Conservation (phyloP, 1,139 yeast genomes). For the Kurtzmaniella quercitrusa region DNA sequence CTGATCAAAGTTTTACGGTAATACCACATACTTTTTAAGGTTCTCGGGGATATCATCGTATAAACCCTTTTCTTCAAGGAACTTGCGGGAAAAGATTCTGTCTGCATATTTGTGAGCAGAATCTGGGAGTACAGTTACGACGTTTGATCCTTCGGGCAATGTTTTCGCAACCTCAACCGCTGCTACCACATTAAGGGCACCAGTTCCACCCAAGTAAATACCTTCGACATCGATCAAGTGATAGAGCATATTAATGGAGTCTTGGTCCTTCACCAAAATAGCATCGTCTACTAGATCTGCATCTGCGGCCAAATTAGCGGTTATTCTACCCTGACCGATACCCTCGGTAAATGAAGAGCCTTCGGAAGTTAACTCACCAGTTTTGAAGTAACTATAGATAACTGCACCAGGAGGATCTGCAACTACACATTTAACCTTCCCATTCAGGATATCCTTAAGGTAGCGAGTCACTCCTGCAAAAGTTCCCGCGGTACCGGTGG, state of each 20-base stretch:
- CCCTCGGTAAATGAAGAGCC: constrained; percentile 94
- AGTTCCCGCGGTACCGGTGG: constrained; percentile 91
- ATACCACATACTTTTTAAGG: constrained; percentile 57
- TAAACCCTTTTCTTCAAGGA: constrained; percentile 71
- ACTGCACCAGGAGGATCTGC: constrained; percentile 96
- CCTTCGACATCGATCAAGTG: constrained; percentile 86
- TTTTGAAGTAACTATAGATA: constrained; percentile 68
- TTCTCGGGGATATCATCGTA: constrained; percentile 65
- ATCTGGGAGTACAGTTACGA: constrained; percentile 83
- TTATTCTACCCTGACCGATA: constrained; percentile 91
- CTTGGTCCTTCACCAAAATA: constrained; percentile 67
- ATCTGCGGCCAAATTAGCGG: constrained; percentile 74
- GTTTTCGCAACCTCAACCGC: constrained; percentile 67
- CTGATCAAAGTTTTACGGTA: not conserved
- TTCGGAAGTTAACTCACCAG: constrained; percentile 55
- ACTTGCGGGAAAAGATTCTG: constrained; percentile 67
- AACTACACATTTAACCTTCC: constrained; percentile 55
- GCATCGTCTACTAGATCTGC: constrained; percentile 71
- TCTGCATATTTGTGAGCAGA: constrained; percentile 87
- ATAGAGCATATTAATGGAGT: constrained; percentile 76
- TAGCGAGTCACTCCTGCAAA: constrained; percentile 80
- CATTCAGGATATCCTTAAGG: constrained; percentile 60
- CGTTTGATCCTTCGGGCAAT: constrained; percentile 78
- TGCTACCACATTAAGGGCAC: constrained; percentile 79
- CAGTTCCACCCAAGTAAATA: constrained; percentile 83